Percentiles rank a stretch among this genome's conserved stretches.
These are phyloP conservation scores for Bauhinia variegata DNA, from an alignment of 306 rosid genomes.

Conservation along the genomic window DNA sequence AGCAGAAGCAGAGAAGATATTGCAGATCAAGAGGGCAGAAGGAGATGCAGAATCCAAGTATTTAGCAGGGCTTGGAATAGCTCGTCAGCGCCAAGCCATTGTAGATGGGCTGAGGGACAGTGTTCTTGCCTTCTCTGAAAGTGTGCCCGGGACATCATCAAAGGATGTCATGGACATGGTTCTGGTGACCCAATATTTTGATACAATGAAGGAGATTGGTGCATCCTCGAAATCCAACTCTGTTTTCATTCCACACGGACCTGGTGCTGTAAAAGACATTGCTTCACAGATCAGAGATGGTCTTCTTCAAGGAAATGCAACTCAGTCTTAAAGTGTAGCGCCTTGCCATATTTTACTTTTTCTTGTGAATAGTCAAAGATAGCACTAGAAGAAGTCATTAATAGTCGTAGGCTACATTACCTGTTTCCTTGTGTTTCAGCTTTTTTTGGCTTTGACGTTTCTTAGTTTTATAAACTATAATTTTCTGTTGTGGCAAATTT, in stretches of 20 bases:
- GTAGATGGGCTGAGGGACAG: constrained; percentile 94
- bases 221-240: constrained; percentile 83
- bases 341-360: no score
- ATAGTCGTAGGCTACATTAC: not conserved
- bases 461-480: not conserved
- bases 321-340: constrained; percentile 13
- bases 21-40: constrained; percentile 84
- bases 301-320: constrained; percentile 67
- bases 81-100: constrained; percentile 92
- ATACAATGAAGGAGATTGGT: constrained; percentile 96
- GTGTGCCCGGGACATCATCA: constrained; percentile 84
- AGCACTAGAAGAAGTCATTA: not conserved
- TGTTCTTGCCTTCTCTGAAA: constrained; percentile 79
- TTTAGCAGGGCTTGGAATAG: constrained; percentile 84
- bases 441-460: not conserved
- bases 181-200: constrained; percentile 90
- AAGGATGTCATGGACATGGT: constrained; percentile 99
- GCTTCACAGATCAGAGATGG: constrained; percentile 85
- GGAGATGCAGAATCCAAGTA: constrained; percentile 95
- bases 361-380: constrained; percentile 19
- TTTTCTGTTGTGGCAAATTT: not conserved
- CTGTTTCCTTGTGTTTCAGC: not conserved
- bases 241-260: constrained; percentile 92
- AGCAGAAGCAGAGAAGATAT: constrained; percentile 90
- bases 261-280: constrained; percentile 86